Conservation (phyloP, 192 early-diverging fungal genomes). For the Chytriomyces hyalinus region DNA sequence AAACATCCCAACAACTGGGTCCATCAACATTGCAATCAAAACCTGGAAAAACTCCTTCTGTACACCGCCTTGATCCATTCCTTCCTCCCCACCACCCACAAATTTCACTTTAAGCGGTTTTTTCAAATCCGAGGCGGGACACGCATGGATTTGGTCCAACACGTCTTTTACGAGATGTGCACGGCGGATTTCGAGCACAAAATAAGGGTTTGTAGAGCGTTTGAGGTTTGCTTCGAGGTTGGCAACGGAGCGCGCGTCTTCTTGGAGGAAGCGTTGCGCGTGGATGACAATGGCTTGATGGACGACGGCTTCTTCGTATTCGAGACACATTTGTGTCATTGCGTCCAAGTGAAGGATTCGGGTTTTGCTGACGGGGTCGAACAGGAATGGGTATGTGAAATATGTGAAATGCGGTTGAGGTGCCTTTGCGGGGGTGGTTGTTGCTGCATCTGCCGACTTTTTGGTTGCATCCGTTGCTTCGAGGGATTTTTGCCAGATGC, state of each 20-base stretch:
- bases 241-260: conserved; percentile 46
- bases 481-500: conserved; percentile 63
- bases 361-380: conserved; percentile 71
- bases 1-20: conserved; percentile 80
- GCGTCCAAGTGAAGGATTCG: conserved; percentile 77
- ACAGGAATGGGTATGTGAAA: conserved; percentile 73
- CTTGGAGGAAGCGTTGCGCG: conserved; percentile 69
- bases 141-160: conserved; percentile 66
- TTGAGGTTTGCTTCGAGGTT: conserved; percentile 66
- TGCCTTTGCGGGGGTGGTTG: conserved; percentile 13
- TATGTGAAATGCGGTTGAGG: conserved; percentile 64
- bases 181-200: conserved; percentile 80
- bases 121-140: conserved; percentile 69
- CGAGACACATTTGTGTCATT: conserved; percentile 75
- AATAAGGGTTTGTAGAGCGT: conserved; percentile 71
- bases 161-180: conserved; percentile 75
- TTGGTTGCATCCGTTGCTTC: not conserved
- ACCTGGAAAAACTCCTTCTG: conserved; percentile 95
- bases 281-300: conserved; percentile 79
- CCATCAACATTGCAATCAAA: conserved; percentile 74
- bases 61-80: conserved; percentile 94
- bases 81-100: conserved; percentile 87
- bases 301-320: conserved; percentile 83
- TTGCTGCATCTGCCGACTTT: not conserved
- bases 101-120: conserved; percentile 87